Evolutionary conservation across 352 stramenopile species (phyloP), one percentile per base, ranked within the genome.

Genomic region (Phytophthora citricola): DNA sequence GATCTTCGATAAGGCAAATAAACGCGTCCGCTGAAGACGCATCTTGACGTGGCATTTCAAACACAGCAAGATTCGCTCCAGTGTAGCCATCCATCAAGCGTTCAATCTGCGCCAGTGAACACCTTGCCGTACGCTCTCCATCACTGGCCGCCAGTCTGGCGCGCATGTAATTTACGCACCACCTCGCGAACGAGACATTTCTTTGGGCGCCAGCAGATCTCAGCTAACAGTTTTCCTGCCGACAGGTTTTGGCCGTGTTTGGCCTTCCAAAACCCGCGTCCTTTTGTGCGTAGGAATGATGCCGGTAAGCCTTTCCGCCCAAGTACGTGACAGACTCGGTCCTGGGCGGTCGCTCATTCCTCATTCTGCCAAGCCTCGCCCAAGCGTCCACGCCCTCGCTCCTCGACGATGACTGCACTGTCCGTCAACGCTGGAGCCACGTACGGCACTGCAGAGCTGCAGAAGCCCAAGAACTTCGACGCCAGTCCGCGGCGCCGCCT

Each of bases 401-500:
- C 34, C 46, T 55, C 61, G 49, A 53, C 59, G 43, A 68, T 71
- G 70, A 36, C 58, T 39, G 50, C 59, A 27, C 52, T 75, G 34
- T 55, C 70, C n/a, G 55, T 73, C 31, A 71, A 63, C 55, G 45
- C 47, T 1, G 60, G 38, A 40, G 43, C 41, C 48, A 71, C 66
- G 11, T 85, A 85, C 65, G 73, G 73, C 49, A 71, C 76, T 12
- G 59, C 61, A 12, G 41, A 66, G 40, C 52, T 60, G 41, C 51
- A 73, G 24, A 79, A 78, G 29, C 8, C 40, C 50, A 47, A 39
- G 34, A 66, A 75, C 68, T 86, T 72, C 27, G 39, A 63, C 47
- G 52, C 62, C 46, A 85, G 73, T 51, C 78, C 81, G 34, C 74
- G 66, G 7, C 52, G 60, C 50, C 76, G 80, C 27, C n/a, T 77